Evolutionary conservation across 2,329 filamentous ascomycete species (phyloP).

Genomic region (Xylaria sp.): DNA sequence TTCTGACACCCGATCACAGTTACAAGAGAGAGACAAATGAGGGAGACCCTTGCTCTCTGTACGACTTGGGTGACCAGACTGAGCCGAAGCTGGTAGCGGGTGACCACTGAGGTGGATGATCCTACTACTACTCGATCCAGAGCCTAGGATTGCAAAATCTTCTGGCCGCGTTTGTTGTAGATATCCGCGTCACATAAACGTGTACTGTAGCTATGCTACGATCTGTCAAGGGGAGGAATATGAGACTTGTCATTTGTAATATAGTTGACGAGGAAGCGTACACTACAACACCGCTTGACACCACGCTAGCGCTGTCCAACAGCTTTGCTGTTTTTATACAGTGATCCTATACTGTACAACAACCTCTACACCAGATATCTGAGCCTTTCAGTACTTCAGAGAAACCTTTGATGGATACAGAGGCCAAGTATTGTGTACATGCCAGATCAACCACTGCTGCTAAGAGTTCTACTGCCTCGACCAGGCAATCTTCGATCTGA

Average conservation of each 20-base stretch:
- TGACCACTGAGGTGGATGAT: slow-evolving; percentile 3
- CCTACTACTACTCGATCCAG: slow-evolving; percentile 3
- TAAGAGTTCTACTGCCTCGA: slow-evolving; percentile 10
- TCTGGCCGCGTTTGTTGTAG: background rate
- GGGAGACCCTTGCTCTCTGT: slow-evolving; percentile 4
- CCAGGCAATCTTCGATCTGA: slow-evolving; percentile 24
- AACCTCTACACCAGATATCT: background rate
- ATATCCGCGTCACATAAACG: too few relatives aligned
- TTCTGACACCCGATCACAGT: background rate
- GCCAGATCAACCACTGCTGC: slow-evolving; percentile 12
- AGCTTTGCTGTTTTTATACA: slow-evolving; percentile 3
- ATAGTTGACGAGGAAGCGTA: background rate
- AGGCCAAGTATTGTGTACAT: background rate
- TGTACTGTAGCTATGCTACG: too few relatives aligned
- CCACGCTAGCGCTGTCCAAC: background rate
- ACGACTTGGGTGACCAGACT: background rate
- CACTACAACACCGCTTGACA: background rate
- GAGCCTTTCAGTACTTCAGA: background rate
- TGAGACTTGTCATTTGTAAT: slow-evolving; percentile 14
- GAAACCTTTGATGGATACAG: background rate
- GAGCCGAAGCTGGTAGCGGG: background rate
- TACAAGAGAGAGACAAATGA: background rate
- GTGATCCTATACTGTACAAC: background rate
- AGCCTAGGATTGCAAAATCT: background rate
- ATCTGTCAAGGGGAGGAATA: too few relatives aligned